Evolutionary conservation across 148 eudicot species (phyloP), one percentile per base, ranked within the genome.

Genomic region (Heliamphora exappendiculata): DNA sequence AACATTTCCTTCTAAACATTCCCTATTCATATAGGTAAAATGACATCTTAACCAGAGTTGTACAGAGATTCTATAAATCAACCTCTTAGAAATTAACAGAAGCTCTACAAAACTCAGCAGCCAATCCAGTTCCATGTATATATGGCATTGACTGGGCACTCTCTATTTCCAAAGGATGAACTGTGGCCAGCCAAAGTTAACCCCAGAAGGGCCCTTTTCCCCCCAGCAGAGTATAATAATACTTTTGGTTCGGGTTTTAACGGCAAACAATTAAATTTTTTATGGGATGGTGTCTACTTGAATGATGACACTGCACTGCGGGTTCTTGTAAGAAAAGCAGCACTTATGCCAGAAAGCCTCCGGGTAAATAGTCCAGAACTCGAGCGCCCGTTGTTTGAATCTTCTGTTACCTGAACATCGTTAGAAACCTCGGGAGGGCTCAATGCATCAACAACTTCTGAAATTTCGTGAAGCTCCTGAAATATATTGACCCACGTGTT

Each of bases 301-400:
- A 82, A 87, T 72, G 90, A 71, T 67, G 62, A 87, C 69, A 79
- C 75, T 1, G 84, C 84, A 66, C 94, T 87, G 60, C 83, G 82
- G 74, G 87, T 86, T 78, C 98, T 90, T 42, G 87, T 81, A 75
- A 91, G 77, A 20, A 89, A 81, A 20, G 89, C 75, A 28, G 81
- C 78, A 45, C 84, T 77, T 69, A 77, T 70, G 82, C 82, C 80
- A 50, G 84, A 72, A 41, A 86, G 64, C 67, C 14, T 81, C 26
- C 82, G 67, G 10, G 86, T 86, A 65, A 88, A 73, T 26, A 84
- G 8, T 26, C 88, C 80, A 1, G 85, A 74, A 41, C 76, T 62
- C 20, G 79, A 59, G 8, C 51, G 51, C 37, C 78, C 72, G 19
- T 64, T 66, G 59, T 53, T 83, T 37, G 84, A 42, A 17, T 59